Percentiles rank a stretch among this genome's conserved stretches.
phyloP scores from a whole-genome alignment of 768 basidiomycete species.

The Psilocybe azurescens region DNA sequence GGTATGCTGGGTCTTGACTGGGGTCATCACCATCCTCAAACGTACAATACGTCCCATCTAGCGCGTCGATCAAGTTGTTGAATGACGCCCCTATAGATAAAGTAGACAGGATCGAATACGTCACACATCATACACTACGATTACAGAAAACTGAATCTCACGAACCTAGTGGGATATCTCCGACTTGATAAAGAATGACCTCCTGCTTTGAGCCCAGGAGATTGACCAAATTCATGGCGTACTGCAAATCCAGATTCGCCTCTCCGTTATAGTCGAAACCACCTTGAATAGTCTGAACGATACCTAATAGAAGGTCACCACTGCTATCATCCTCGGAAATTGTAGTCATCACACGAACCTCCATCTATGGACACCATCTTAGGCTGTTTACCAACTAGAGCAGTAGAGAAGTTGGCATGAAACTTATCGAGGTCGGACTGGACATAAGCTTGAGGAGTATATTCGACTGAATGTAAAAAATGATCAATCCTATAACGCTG shows the following conservation, averaged over 20 bases:
- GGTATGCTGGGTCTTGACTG: conserved; percentile 38
- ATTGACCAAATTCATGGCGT: conserved; percentile 52
- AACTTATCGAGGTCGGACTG: conserved; percentile 53
- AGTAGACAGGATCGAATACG: neutral
- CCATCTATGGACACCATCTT: conserved; percentile 38
- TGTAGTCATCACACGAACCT: conserved; percentile 24
- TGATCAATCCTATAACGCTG: neutral
- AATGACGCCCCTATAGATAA: conserved; percentile 39
- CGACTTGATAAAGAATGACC: conserved; percentile 47
- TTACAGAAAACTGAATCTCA: neutral
- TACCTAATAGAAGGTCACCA: conserved; percentile 30
- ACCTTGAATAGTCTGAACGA: conserved; percentile 39
- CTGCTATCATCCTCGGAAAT: conserved; percentile 5
- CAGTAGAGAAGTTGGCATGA: conserved; percentile 35
- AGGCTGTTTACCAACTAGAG: conserved; percentile 38
- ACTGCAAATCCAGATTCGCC: conserved; percentile 59
- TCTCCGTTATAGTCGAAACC: conserved; percentile 54
- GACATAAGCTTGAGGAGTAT: conserved; percentile 52
- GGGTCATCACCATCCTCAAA: conserved; percentile 48
- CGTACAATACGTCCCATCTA: conserved; percentile 46
- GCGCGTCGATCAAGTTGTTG: conserved; percentile 50
- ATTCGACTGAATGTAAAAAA: conserved; percentile 45
- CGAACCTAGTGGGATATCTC: conserved; percentile 42
- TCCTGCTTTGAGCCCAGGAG: conserved; percentile 27
- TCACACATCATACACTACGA: neutral